Conservation (phyloP, 352 stramenopile species). For the Aphanomyces cochlioides region DNA sequence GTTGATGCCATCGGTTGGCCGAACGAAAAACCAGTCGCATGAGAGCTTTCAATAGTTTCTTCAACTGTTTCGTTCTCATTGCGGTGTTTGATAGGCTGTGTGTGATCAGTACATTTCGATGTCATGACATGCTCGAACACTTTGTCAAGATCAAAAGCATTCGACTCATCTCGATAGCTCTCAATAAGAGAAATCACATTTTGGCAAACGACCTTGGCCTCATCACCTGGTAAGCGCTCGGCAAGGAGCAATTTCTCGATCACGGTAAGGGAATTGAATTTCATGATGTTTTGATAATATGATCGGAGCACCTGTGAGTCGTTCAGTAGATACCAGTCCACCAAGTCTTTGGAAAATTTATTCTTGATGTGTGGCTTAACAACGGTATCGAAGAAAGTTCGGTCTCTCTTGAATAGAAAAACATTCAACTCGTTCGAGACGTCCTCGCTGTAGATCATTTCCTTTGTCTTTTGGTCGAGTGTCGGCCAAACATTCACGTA, state of each 20-base stretch:
- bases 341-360: conserved; percentile 51
- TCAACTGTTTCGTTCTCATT: background rate
- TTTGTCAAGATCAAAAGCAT: background rate
- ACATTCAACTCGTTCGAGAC: conserved; percentile 52
- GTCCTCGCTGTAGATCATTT: conserved; percentile 43
- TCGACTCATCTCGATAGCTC: conserved; percentile 30
- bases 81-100: background rate
- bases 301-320: conserved; percentile 34
- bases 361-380: conserved; percentile 39
- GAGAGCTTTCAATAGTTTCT: too few relatives aligned
- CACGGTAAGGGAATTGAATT: conserved; percentile 38
- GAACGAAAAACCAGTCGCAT: too few relatives aligned
- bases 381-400: conserved; percentile 42
- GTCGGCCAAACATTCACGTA: conserved; percentile 41
- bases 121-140: conserved; percentile 28
- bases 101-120: conserved; percentile 16
- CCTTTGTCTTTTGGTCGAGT: conserved; percentile 33
- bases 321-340: conserved; percentile 51
- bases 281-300: conserved; percentile 36
- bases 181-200: conserved; percentile 40
- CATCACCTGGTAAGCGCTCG: conserved; percentile 31
- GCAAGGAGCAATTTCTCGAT: conserved; percentile 48
- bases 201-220: conserved; percentile 33
- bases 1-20: background rate
- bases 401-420: conserved; percentile 55